Base-by-base conservation (phyloP, 2,329 filamentous ascomycete species). In the Clonostachys solani region DNA sequence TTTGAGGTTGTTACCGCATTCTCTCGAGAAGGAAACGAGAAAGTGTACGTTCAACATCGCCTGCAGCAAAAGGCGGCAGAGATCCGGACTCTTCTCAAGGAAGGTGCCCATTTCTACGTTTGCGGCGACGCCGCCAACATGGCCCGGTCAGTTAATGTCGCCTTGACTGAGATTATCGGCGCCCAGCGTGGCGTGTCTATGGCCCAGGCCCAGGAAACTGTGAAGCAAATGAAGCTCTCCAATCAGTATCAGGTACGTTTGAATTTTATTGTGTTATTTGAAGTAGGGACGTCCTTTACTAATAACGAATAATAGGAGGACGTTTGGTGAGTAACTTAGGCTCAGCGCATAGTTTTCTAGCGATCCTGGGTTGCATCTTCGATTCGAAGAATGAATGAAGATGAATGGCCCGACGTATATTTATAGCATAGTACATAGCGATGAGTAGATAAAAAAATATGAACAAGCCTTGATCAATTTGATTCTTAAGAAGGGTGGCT, bases 91-190 rank as follows among this genome's bases (percentile, higher is more conserved):
- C 79, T 96, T 2, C 74, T 96, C 10, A 75, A 86, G 58, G 74
- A 87, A 65, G 84, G 89, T 63, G 90, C 88, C 7, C 94, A 91
- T 68, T 88, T 96, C 64, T 96, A 96, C 65, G 90, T 96, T 46
- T 96, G 91, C 60, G 91, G 91, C 69, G 91, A 96, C 62, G 91
- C 91, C 1, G 86, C 91, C 48, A 89, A 92, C 71, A 94, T 94
- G 89, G 89, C 89, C 7, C 15, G 17, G 12, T n/a, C 15, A n/a
- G 36, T 38, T 12, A 38, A 38, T 38, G 17, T n/a, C 17, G 17
- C 36, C 6, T 18, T 38, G 15, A 38, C 17, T 18, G 17, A 18
- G 3, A 38, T 38, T n/a, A n/a, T 38, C 5, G 36, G 15, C 36
- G 36, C 15, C 36, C 36, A 38, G 36, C 15, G 36, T n/a, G 36